Evolutionary conservation across 148 eudicot genomes (phyloP), one percentile per base, ranked within the genome.

Genomic region (Amaranthus cruentus): DNA sequence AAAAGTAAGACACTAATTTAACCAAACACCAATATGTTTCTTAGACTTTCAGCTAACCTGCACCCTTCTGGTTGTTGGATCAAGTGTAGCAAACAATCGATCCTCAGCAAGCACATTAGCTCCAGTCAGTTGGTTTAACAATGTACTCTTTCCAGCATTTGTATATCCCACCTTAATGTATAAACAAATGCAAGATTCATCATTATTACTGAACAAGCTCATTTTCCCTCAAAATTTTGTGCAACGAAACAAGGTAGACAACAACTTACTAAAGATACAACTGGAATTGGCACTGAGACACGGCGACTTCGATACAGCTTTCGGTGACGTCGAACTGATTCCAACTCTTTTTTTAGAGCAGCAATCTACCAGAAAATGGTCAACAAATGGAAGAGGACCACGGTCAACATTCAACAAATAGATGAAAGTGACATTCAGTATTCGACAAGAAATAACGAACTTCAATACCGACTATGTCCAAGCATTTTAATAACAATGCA

Each of bases 141-240:
- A 89, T 48, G 97, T 94, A 85, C 98, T 94, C 85, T 94, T 94
- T 79, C 98, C 98, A 72, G 98, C 98, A 90, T 94, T 94, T 80
- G 98, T 94, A 83, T 94, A 94, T 59, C 98, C 98, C 73, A 91
- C 97, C 98, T 91, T 75, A 55, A 73, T 69, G 52, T 60, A 47
- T 42, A 7, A 21, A 82, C 51, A 46, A 51, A 72, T 50, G 52
- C 61, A 50, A 48, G 47, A 4, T 54, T 69, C 28, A 10, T 42
- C 70, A 63, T 69, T 47, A 61, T 42, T 59, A 78, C 43, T 71
- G 62, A 9, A 55, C 43, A 68, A 50, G 5, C 42, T n/a, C n/a
- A 57, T 47, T 51, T 10, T 11, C n/a, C n/a, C 54, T 64, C 58
- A n/a, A 14, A 71, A 62, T 18, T 51, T 80, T 9, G 62, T 50